Base-by-base conservation (phyloP, 2,329 filamentous ascomycete species). In the Apiospora sp. region DNA sequence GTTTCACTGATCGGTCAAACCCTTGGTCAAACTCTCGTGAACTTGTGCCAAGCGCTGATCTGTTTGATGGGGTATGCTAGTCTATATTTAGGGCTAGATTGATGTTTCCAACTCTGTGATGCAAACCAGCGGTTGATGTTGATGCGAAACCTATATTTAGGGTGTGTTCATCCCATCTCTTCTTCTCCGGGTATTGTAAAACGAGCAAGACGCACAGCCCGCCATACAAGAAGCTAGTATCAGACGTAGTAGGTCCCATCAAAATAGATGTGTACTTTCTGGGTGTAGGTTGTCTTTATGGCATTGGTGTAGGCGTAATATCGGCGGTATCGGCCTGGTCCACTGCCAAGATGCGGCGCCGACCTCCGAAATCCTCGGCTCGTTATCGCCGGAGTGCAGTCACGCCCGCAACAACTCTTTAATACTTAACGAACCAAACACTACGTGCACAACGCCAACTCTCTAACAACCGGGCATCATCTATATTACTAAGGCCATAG, bases 1-100 rank as follows among this genome's bases (percentile, higher is more conserved):
- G 54, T 61, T 61, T 61, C 54, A 61, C 14, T 34, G 54, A 37
- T 34, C 19, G 22, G 54, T 61, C 54, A 61, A 61, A 61, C 54
- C 54, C 16, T 61, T 61, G 54, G 54, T 61, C 54, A 61, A 61
- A 61, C 54, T 8, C 6, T 61, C 19, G 54, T 37, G 14, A 12
- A 61, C 16, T 22, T 37, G 27, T 30, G 54, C 54, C 54, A 61
- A 61, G 30, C 54, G 3, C 7, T 14, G 3, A 34, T 3, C 46
- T 14, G 51, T 58, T 34, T 34, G 34, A 27, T 19, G 27, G 14
- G 51, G 14, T 58, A 10, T 49, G 14, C 27, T 58, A 30, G 27
- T 22, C 7, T 37, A 49, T 49, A 49, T 61, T 22, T 37, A 22
- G 22, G 16, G 16, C 54, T 19, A 22, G 27, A 48, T 48, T 7